Evolutionary conservation across 2,329 filamentous ascomycete species (phyloP), one percentile per base, ranked within the genome.

Genomic region (Paecilomyces sp.): DNA sequence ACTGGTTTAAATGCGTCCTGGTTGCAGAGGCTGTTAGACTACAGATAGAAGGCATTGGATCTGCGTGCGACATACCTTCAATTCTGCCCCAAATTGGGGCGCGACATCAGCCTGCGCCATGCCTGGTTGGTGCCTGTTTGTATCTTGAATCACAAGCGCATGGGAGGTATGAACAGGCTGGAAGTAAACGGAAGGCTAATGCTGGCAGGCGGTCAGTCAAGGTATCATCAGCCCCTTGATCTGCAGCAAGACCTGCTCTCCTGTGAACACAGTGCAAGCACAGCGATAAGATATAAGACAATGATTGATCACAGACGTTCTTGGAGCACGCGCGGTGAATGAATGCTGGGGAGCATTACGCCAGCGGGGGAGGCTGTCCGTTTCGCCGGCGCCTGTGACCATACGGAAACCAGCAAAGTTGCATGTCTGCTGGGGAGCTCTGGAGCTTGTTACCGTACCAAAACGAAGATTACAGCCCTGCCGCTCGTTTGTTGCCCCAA

Each of bases 1-100:
- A 95, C 92, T 18, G 91, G 86, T 77, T 95, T 97, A 83, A 97
- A 99, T 72, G 90, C 91, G 86, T 99, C 94, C 91, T 97, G 71
- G 60, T 50, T n/a, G 57, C 51, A 59, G 31, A 64, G 12, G 28
- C 31, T 18, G 58, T 69, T 64, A 66, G 66, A 55, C 11, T 54
- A 54, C 47, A 56, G 56, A 52, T 12, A 56, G 33, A 25, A 8
- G 56, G 50, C n/a, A 36, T n/a, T 33, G 54, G 28, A 58, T 51
- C 33, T 56, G 28, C 30, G 36, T 22, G 57, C 54, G 61, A 72
- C 78, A 63, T 79, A 92, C 92, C 89, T 96, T 97, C 75, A 97
- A 83, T 81, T 97, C 92, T 61, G 89, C 86, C 78, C 94, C 94
- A 77, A 99, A 96, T 69, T 90, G 90, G 72, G 91, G 91, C 79